Percentiles rank a stretch among this genome's conserved stretches.
Evolutionary conservation across 148 eudicot genomes (phyloP).

Genomic region (Chenopodium quinoa): DNA sequence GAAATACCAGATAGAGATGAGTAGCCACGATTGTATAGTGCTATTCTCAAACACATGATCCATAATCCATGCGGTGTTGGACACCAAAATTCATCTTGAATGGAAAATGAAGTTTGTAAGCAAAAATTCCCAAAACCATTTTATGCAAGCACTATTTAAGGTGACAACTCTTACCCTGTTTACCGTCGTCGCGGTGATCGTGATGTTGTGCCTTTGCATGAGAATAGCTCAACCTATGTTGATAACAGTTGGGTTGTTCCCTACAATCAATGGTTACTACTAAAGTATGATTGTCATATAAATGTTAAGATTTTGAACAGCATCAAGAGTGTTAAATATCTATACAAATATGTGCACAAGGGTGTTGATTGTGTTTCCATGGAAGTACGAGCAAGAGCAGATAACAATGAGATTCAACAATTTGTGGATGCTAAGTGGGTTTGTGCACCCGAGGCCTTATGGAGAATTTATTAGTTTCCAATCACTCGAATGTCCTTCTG

Average conservation of each 20-base stretch:
- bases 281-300: slow-evolving; percentile 13
- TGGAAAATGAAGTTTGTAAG: neutral
- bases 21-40: neutral
- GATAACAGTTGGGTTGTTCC: neutral
- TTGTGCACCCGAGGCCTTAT: neutral
- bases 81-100: neutral
- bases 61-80: slow-evolving; percentile 9
- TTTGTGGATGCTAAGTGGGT: neutral
- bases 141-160: neutral
- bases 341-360: slow-evolving; percentile 14
- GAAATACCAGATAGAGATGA: neutral
- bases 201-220: neutral
- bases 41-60: slow-evolving; percentile 2
- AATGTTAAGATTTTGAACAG: slow-evolving; percentile 2
- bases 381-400: neutral
- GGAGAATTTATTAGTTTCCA: slow-evolving; percentile 3
- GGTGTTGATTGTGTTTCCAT: neutral
- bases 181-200: neutral
- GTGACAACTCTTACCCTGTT: neutral
- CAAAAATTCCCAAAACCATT: slow-evolving; percentile 3
- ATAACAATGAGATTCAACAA: neutral
- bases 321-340: neutral
- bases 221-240: neutral
- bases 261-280: neutral
- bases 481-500: slow-evolving; percentile 4